Evolutionary conservation across 2,329 filamentous ascomycete genomes (phyloP).

Genomic region (Penicillium nordicum): DNA sequence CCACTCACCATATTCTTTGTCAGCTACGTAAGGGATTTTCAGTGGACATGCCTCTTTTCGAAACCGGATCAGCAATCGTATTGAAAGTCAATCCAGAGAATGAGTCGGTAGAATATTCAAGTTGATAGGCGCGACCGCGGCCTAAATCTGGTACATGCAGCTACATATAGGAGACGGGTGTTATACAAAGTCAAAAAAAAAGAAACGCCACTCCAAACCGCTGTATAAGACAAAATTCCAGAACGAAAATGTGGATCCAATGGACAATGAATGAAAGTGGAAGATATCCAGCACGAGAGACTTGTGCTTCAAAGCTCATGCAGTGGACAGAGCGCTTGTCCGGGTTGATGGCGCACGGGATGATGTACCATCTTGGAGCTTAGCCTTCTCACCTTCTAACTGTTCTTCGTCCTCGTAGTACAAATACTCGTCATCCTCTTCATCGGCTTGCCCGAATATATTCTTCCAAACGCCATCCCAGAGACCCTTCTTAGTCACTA

Average conservation of each 20-base stretch:
- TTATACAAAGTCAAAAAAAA: slow-evolving; percentile 17
- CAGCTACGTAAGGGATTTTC: too few species aligned
- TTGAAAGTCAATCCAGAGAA: too few species aligned
- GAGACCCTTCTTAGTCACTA: slow-evolving; percentile 90
- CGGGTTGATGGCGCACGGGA: slow-evolving; percentile 2
- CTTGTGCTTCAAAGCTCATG: slow-evolving; percentile 4
- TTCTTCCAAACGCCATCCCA: slow-evolving; percentile 78
- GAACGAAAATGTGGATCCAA: slow-evolving; percentile 3
- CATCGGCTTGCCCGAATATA: slow-evolving; percentile 57
- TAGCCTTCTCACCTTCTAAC: slow-evolving; percentile 8
- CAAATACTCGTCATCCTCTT: slow-evolving; percentile 53
- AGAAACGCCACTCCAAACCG: slow-evolving; percentile 23
- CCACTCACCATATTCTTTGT: too few species aligned
- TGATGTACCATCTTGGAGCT: not conserved
- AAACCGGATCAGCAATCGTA: too few species aligned
- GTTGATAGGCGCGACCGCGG: too few species aligned
- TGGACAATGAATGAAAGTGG: not conserved
- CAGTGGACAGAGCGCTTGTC: slow-evolving; percentile 16
- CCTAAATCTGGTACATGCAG: too few species aligned
- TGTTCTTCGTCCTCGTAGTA: slow-evolving; percentile 57
- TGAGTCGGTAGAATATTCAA: too few species aligned
- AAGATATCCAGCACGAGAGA: not conserved
- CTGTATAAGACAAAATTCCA: slow-evolving; percentile 19
- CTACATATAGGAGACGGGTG: slow-evolving; percentile 14
- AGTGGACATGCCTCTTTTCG: too few species aligned